These are phyloP conservation scores for Leccinum truebloodii DNA, from an alignment of 768 basidiomycete species.

Conservation along the genomic window DNA sequence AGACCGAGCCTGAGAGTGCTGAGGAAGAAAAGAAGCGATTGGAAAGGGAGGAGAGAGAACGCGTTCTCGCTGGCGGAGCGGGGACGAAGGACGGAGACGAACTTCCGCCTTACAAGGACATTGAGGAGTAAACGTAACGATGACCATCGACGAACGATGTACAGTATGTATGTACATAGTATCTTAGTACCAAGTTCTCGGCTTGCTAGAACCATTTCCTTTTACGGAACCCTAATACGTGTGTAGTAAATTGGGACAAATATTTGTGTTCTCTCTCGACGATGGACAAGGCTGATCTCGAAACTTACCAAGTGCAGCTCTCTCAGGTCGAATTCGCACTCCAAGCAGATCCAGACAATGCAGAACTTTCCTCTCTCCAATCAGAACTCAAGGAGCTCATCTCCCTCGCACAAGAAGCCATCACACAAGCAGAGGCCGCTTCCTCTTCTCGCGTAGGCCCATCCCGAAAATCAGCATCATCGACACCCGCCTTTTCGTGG, in stretches of 20 bases:
- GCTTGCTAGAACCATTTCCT: conserved; percentile 4
- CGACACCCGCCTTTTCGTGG: conserved; percentile 59
- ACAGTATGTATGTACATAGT: not conserved
- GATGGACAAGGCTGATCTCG: conserved; percentile 70
- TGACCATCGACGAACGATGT: not conserved
- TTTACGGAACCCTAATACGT: conserved; percentile 21
- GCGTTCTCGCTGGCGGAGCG: conserved; percentile 36
- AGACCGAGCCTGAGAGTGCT: conserved; percentile 45
- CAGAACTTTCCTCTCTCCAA: conserved; percentile 70
- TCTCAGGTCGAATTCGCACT: conserved; percentile 86
- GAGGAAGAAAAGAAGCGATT: conserved; percentile 71
- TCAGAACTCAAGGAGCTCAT: conserved; percentile 84
- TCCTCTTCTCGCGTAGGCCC: conserved; percentile 59
- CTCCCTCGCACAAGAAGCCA: conserved; percentile 69
- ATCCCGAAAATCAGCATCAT: conserved; percentile 53
- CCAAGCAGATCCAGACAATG: conserved; percentile 69
- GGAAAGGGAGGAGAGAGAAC: conserved; percentile 67
- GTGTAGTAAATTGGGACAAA: not conserved
- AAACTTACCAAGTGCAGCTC: conserved; percentile 88
- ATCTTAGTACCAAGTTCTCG: not conserved
- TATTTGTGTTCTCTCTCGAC: not conserved
- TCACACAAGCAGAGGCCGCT: conserved; percentile 66
- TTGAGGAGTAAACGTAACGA: conserved; percentile 19
- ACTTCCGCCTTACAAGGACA: conserved; percentile 47
- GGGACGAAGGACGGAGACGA: conserved; percentile 31